Percentiles rank a stretch among this genome's conserved stretches.
These are phyloP conservation scores for Fusarium subtropicale DNA, from an alignment of 2,329 filamentous ascomycete genomes.

Conservation along the genomic window DNA sequence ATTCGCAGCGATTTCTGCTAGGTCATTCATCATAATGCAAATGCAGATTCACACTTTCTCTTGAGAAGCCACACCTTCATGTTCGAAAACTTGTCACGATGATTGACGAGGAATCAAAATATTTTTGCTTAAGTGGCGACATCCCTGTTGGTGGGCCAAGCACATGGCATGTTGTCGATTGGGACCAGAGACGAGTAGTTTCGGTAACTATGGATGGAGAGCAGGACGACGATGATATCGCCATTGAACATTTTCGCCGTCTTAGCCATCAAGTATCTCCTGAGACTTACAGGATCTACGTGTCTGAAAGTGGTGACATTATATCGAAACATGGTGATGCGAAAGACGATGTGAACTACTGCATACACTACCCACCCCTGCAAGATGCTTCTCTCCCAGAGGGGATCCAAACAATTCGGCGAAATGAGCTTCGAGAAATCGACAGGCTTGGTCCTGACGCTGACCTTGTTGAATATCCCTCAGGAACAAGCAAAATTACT, in stretches of 20 bases:
- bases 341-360: conserved; percentile 46
- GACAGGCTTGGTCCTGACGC: conserved; percentile 45
- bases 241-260: conserved; percentile 42
- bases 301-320: conserved; percentile 42
- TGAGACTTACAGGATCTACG: conserved; percentile 37
- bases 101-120: not conserved
- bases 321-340: conserved; percentile 40
- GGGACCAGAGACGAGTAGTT: conserved; percentile 47
- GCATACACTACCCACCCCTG: conserved; percentile 45
- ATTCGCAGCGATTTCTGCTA: no score
- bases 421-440: conserved; percentile 45
- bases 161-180: conserved; percentile 47
- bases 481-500: rapidly evolving
- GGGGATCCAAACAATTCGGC: conserved; percentile 34
- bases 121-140: conserved; percentile 1
- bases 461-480: conserved; percentile 38
- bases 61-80: no score
- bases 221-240: conserved; percentile 43
- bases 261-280: conserved; percentile 27
- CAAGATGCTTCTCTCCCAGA: conserved; percentile 29
- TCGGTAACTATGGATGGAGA: conserved; percentile 48
- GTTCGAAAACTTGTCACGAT: no score
- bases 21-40: no score
- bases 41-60: no score
- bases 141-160: conserved; percentile 41